Percentiles rank a stretch among this genome's conserved stretches.
Conservation (phyloP, 2,329 filamentous ascomycete genomes). For the Verticillium isaacii region DNA sequence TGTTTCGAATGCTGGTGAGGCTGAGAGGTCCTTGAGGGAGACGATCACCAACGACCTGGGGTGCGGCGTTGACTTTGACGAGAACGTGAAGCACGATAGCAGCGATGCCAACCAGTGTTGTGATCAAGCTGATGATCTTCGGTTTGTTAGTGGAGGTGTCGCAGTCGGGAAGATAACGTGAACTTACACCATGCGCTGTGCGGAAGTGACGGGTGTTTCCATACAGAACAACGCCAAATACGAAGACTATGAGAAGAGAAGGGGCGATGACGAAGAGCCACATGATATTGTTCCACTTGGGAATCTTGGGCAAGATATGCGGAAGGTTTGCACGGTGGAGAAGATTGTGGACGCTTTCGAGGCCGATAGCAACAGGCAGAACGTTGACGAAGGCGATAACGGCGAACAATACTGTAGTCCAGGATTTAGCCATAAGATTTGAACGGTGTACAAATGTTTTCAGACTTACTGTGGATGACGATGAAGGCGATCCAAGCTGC, state of each 20-base stretch:
- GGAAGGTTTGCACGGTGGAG: slow-evolving; percentile 16
- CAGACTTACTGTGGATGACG: slow-evolving; percentile 18
- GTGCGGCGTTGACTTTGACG: slow-evolving; percentile 12
- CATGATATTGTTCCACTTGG: slow-evolving; percentile 17
- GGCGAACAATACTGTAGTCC: slow-evolving; percentile 16
- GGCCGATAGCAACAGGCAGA: slow-evolving; percentile 20
- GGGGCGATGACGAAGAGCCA: slow-evolving; percentile 21
- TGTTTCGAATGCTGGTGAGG: slow-evolving; percentile 10
- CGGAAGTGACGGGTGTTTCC: slow-evolving; percentile 20
- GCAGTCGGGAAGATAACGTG: not conserved
- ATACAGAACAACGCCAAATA: slow-evolving; percentile 20
- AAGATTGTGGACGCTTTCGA: slow-evolving; percentile 20
- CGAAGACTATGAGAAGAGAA: slow-evolving; percentile 15
- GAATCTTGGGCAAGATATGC: slow-evolving; percentile 16
- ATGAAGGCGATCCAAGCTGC: slow-evolving; percentile 14
- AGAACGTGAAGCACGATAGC: slow-evolving; percentile 18
- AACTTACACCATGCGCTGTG: slow-evolving; percentile 23
- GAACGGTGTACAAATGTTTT: not conserved
- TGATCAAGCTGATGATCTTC: slow-evolving; percentile 22
- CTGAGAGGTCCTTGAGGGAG: not conserved
- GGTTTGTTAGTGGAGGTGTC: not conserved
- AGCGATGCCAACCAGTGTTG: slow-evolving; percentile 17
- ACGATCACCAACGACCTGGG: not conserved
- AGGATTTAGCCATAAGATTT: not conserved
- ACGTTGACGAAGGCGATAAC: slow-evolving; percentile 18